These are phyloP conservation scores for Zelonia costaricensis DNA, from an alignment of 208 protist species.

Conservation along the genomic window DNA sequence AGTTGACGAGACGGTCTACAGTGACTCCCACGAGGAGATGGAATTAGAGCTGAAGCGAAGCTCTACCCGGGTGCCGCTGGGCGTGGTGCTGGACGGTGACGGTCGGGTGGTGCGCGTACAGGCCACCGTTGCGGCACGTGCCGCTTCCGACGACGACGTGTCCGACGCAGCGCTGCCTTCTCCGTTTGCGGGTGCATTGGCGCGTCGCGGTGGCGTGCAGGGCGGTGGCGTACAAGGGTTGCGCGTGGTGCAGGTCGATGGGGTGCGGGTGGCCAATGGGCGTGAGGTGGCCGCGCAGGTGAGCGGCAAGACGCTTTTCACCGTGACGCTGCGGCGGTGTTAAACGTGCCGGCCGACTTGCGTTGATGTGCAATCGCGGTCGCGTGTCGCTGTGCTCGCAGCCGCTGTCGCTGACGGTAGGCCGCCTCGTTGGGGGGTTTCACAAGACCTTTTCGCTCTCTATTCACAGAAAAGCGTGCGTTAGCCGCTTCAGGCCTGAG, in stretches of 20 bases:
- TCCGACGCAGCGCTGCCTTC: not conserved
- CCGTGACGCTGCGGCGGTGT: conserved; percentile 4
- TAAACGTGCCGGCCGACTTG: no score
- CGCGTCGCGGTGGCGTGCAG: no score
- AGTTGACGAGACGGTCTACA: not conserved
- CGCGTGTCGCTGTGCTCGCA: no score
- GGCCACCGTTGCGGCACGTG: conserved; percentile 4
- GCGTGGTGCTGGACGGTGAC: conserved; percentile 46
- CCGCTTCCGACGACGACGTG: not conserved
- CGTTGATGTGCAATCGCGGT: not conserved
- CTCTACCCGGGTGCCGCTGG: conserved; percentile 24
- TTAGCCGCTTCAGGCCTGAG: no score
- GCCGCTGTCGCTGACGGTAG: no score
- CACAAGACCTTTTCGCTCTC: no score
- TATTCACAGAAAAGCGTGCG: no score
- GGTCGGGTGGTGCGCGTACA: conserved; percentile 22
- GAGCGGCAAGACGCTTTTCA: conserved; percentile 14
- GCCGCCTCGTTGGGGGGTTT: no score
- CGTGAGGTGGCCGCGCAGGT: conserved; percentile 39
- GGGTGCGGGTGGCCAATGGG: conserved; percentile 24
- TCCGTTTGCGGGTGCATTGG: conserved; percentile 30
- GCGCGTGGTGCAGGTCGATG: conserved; percentile 34
- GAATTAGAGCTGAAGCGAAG: conserved; percentile 26
- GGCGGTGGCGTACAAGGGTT: no score
- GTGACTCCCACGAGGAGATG: not conserved